Percentiles rank a stretch among this genome's conserved stretches.
These are phyloP conservation scores for Albatrellus ellisii DNA, from an alignment of 768 basidiomycete species.

Conservation along the genomic window DNA sequence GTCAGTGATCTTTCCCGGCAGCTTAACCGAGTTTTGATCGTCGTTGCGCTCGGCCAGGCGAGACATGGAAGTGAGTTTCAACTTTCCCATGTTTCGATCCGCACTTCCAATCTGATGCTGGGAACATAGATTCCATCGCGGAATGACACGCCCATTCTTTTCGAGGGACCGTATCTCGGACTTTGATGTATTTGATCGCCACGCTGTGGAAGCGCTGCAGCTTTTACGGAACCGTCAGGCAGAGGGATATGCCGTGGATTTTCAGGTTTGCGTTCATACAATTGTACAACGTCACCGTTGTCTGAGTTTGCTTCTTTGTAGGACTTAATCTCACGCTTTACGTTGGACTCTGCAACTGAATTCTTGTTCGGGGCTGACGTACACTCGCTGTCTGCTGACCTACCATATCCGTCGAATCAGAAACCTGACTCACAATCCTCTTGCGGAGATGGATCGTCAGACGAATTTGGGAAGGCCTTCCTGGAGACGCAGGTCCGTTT, in stretches of 20 bases:
- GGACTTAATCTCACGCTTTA: slow-evolving; percentile 34
- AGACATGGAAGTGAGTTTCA: too few species aligned
- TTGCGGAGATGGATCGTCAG: slow-evolving; percentile 12
- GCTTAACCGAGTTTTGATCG: too few species aligned
- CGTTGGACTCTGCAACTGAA: slow-evolving; percentile 40
- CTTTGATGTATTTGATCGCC: slow-evolving; percentile 22
- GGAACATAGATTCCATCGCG: too few species aligned
- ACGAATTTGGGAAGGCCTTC: slow-evolving; percentile 11
- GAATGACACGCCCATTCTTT: slow-evolving; percentile 27
- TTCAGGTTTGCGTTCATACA: too few species aligned
- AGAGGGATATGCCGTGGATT: slow-evolving; percentile 7
- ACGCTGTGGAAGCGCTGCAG: slow-evolving; percentile 16
- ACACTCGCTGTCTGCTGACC: slow-evolving; percentile 22
- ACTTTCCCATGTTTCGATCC: too few species aligned
- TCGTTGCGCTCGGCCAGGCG: too few species aligned
- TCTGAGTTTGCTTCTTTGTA: too few species aligned
- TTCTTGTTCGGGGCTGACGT: slow-evolving; percentile 37
- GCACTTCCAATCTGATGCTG: too few species aligned
- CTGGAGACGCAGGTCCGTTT: slow-evolving; percentile 6
- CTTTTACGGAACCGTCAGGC: slow-evolving; percentile 1
- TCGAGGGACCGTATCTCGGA: slow-evolving; percentile 22
- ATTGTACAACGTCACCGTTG: too few species aligned
- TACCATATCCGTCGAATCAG: slow-evolving; percentile 26
- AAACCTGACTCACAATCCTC: too few species aligned
- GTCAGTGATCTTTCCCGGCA: too few species aligned